Conservation (phyloP, 2,329 filamentous ascomycete species). For the Ceratocystis destructans region DNA sequence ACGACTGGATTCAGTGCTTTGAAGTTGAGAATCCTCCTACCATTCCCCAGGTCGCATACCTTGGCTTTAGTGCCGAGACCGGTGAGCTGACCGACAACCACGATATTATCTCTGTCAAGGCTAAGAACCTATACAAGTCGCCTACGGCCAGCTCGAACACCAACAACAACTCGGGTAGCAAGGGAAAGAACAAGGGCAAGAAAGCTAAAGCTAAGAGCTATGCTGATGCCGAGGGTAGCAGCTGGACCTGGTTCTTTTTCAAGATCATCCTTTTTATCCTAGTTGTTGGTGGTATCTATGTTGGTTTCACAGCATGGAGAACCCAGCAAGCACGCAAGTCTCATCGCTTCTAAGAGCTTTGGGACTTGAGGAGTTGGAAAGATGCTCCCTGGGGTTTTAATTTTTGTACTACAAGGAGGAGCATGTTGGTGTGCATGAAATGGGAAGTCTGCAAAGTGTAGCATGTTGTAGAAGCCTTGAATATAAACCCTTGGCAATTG, state of each 20-base stretch:
- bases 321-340: conserved; percentile 43
- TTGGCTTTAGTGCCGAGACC: conserved; percentile 75
- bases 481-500: neutral
- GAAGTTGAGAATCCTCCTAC: conserved; percentile 55
- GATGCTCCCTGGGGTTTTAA: neutral
- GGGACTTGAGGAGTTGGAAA: neutral
- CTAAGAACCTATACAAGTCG: conserved; percentile 73
- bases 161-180: conserved; percentile 27
- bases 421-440: neutral
- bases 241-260: conserved; percentile 53
- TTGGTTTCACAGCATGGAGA: conserved; percentile 75
- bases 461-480: conserved; percentile 4
- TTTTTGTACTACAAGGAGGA: neutral
- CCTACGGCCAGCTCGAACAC: conserved; percentile 28
- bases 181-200: conserved; percentile 28
- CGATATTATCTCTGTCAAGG: conserved; percentile 77
- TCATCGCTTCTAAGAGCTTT: conserved; percentile 37
- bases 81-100: conserved; percentile 96
- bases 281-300: conserved; percentile 59
- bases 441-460: neutral
- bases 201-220: conserved; percentile 21
- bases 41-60: conserved; percentile 63
- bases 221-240: conserved; percentile 29
- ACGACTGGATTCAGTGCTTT: conserved; percentile 84
- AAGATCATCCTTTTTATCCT: conserved; percentile 69